Conservation (phyloP, 805 yeast genomes). For the Kazachstania psychrophila region DNA sequence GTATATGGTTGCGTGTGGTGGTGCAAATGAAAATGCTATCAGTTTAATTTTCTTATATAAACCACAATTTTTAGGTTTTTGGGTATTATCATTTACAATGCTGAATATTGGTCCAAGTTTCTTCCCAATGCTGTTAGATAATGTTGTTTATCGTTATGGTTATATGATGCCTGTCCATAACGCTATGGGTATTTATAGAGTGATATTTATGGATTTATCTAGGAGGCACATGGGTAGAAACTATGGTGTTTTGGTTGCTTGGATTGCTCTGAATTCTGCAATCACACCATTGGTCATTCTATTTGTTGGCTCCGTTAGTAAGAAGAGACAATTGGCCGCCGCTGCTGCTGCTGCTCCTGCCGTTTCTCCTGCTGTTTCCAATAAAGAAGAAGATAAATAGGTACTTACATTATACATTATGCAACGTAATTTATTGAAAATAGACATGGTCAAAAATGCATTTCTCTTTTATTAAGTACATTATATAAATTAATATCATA, state of each 20-base stretch:
- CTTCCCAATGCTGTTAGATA: slow-evolving; percentile 49
- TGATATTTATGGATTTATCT: slow-evolving; percentile 46
- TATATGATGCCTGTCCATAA: slow-evolving; percentile 63
- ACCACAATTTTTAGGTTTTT: slow-evolving; percentile 61
- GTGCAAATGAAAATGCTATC: slow-evolving; percentile 58
- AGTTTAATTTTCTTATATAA: slow-evolving; percentile 39
- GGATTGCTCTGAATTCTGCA: slow-evolving; percentile 44
- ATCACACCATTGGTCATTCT: slow-evolving; percentile 37
- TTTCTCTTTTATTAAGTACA: no score
- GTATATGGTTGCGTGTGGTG: slow-evolving; percentile 68
- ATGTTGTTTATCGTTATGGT: slow-evolving; percentile 50
- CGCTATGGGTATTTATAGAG: slow-evolving; percentile 50
- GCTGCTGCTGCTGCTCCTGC: slow-evolving; percentile 2
- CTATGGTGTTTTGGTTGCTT: slow-evolving; percentile 47
- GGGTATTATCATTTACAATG: slow-evolving; percentile 64
- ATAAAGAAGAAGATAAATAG: not conserved
- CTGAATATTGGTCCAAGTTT: slow-evolving; percentile 61
- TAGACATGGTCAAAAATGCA: no score
- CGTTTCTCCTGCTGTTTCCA: slow-evolving; percentile 2
- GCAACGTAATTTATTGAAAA: no score
- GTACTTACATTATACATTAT: no score
- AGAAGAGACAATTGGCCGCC: slow-evolving; percentile 15
- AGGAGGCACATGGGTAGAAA: slow-evolving; percentile 51
- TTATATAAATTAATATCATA: no score
- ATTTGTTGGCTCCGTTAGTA: slow-evolving; percentile 33